Percentiles rank a stretch among this genome's conserved stretches.
Evolutionary conservation across 306 rosid genomes (phyloP).

Genomic region (Carpinus viminea): DNA sequence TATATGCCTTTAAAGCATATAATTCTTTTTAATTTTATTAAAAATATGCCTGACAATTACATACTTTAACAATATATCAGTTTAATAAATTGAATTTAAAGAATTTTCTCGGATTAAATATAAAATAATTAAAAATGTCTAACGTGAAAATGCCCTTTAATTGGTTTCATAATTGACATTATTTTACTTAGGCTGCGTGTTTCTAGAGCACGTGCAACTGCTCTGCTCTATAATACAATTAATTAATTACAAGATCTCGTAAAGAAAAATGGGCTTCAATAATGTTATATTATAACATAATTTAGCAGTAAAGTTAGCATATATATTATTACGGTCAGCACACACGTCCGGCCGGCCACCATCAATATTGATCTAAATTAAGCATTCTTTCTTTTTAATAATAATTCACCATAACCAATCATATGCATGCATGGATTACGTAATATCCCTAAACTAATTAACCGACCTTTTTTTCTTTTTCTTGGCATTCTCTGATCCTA

Average conservation of each 20-base stretch:
- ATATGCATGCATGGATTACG: slow-evolving; percentile 5
- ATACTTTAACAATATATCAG: too few relatives aligned
- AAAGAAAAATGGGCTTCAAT: background rate
- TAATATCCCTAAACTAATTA: background rate
- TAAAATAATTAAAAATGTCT: too few relatives aligned
- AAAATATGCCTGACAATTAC: too few relatives aligned
- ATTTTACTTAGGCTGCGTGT: slow-evolving; percentile 11
- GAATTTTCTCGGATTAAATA: too few relatives aligned
- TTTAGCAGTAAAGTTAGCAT: slow-evolving; percentile 13
- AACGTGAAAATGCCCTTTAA: background rate
- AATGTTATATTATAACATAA: slow-evolving; percentile 5
- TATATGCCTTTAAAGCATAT: too few relatives aligned
- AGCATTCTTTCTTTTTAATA: slow-evolving; percentile 1
- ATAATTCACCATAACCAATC: slow-evolving; percentile 4
- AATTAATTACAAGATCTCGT: background rate
- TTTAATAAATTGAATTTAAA: too few relatives aligned
- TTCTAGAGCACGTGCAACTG: background rate
- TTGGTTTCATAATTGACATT: slow-evolving; percentile 1
- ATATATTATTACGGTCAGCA: slow-evolving; percentile 44
- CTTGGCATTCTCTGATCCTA: too few relatives aligned
- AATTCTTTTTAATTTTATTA: too few relatives aligned
- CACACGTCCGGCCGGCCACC: too few relatives aligned
- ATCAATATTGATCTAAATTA: background rate
- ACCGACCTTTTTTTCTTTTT: background rate
- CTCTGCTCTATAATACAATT: background rate